Evolutionary conservation across 495 filamentous ascomycete species (phyloP).

Genomic region (Hyaloscypha hepaticicola): DNA sequence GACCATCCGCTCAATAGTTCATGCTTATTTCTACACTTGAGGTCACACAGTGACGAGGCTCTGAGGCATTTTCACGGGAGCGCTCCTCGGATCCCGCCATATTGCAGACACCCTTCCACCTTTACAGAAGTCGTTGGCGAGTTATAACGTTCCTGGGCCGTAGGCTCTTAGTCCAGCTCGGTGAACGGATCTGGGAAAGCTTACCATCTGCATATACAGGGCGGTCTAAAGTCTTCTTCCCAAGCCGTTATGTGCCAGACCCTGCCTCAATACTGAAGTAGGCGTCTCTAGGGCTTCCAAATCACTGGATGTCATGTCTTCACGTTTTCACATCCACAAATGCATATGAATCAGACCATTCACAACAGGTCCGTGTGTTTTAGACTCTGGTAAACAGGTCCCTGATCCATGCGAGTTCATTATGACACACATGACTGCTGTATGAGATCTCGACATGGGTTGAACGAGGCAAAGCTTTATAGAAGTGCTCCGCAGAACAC

Average conservation of each 20-base stretch:
- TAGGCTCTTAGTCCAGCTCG: neutral
- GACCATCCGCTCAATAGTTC: neutral
- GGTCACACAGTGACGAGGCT: constrained; percentile 6
- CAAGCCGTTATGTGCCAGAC: neutral
- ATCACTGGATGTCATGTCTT: constrained; percentile 1
- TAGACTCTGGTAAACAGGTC: neutral
- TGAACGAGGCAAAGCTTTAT: neutral
- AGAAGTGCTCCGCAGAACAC: neutral
- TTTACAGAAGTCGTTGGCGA: no score
- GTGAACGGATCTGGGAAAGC: constrained; percentile 6
- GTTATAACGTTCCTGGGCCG: neutral
- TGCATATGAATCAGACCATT: neutral
- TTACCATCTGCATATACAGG: neutral
- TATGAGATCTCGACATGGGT: neutral
- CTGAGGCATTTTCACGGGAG: constrained; percentile 11
- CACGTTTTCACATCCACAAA: neutral
- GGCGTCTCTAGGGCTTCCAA: neutral
- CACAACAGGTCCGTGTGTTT: neutral
- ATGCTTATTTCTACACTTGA: neutral
- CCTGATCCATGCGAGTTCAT: neutral
- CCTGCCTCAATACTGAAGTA: constrained; percentile 1
- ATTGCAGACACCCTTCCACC: neutral
- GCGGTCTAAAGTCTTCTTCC: neutral
- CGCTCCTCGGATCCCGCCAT: neutral
- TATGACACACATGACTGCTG: neutral